phyloP scores from a whole-genome alignment of 2,329 filamentous ascomycete genomes.

The Thielaviopsis euricoi region DNA sequence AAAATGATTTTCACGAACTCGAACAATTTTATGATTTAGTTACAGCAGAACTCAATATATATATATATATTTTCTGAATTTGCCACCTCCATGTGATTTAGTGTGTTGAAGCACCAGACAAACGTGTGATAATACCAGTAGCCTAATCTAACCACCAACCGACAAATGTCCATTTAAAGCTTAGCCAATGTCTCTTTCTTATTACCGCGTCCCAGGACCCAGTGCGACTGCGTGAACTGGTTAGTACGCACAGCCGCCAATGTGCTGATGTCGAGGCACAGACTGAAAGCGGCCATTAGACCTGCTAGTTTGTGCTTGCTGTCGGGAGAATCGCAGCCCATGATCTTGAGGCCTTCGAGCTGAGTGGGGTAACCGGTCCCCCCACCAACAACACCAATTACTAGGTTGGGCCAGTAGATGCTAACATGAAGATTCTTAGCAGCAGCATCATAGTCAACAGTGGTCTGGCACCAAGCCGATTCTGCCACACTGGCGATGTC shows the following conservation, averaged over 20 bases:
- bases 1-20: background rate
- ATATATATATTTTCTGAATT: background rate
- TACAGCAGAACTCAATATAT: background rate
- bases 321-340: constrained; percentile 2
- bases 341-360: constrained; percentile 1
- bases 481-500: constrained; percentile 1
- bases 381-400: constrained; percentile 1
- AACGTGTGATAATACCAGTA: background rate
- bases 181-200: background rate
- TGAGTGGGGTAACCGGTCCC: background rate
- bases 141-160: background rate
- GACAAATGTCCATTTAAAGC: background rate
- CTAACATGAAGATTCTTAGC: background rate
- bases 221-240: background rate
- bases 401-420: background rate
- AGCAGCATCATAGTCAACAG: background rate
- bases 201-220: background rate
- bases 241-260: background rate
- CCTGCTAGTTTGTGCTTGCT: background rate
- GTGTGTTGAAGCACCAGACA: background rate
- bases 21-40: background rate
- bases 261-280: constrained; percentile 3
- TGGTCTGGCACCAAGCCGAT: background rate
- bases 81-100: background rate
- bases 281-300: background rate